Conservation (phyloP, 306 rosid species). For the Cotoneaster glaucophyllus region DNA sequence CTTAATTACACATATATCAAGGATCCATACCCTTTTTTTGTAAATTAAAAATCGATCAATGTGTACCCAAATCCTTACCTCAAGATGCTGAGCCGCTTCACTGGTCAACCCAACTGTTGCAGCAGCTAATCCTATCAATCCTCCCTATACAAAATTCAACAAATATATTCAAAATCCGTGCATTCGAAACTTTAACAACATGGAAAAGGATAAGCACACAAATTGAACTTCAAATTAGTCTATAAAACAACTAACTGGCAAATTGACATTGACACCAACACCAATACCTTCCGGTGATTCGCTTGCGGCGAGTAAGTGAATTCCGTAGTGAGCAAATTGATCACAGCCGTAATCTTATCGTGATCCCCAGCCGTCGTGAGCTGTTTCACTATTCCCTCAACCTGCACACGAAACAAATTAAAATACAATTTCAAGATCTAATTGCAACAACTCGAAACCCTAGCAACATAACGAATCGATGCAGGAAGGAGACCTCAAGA, state of each 20-base stretch:
- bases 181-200: constrained; percentile 2
- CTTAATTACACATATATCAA: neutral
- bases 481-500: constrained; percentile 60
- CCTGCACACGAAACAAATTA: constrained; percentile 30
- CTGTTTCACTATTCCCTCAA: constrained; percentile 92
- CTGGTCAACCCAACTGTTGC: constrained; percentile 95
- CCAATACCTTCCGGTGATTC: constrained; percentile 83
- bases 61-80: constrained; percentile 43
- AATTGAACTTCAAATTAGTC: constrained; percentile 11
- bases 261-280: neutral
- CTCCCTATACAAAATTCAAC: constrained; percentile 52
- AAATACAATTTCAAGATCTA: constrained; percentile 9
- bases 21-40: neutral
- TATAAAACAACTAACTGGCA: neutral
- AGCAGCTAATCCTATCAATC: constrained; percentile 97
- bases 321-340: constrained; percentile 70
- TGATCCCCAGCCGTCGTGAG: constrained; percentile 70
- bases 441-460: constrained; percentile 22
- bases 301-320: constrained; percentile 72
- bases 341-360: constrained; percentile 74
- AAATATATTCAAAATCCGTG: neutral
- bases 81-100: constrained; percentile 95
- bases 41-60: neutral
- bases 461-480: constrained; percentile 29
- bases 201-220: constrained; percentile 3